phyloP scores from a whole-genome alignment of 306 rosid genomes.

The Ammopiptanthus mongolicus region DNA sequence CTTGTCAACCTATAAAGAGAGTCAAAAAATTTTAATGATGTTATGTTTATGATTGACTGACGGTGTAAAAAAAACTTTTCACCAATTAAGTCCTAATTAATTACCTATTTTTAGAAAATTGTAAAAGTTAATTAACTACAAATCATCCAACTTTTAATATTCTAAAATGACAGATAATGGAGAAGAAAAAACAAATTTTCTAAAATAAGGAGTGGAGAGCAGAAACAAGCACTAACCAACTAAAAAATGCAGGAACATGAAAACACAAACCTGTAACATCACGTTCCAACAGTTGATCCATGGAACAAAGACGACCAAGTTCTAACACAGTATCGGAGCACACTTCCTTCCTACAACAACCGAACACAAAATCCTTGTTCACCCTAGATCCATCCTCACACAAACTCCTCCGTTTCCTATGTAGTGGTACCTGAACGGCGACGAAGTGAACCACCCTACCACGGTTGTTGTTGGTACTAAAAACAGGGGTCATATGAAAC shows the following conservation, averaged over 20 bases:
- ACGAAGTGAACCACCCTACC: constrained; percentile 69
- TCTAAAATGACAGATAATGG: not conserved
- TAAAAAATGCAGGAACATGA: not conserved
- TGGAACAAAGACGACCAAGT: constrained; percentile 32
- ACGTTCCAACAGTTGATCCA: constrained; percentile 41
- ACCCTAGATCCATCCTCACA: constrained; percentile 24
- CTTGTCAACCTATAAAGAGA: too few relatives aligned
- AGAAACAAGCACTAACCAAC: not conserved
- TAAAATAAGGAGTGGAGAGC: not conserved
- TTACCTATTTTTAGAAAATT: too few relatives aligned
- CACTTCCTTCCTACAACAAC: constrained; percentile 76
- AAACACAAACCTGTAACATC: constrained; percentile 54
- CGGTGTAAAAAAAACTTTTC: too few relatives aligned
- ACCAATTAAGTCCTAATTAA: too few relatives aligned
- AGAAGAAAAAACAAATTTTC: not conserved
- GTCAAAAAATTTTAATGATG: too few relatives aligned
- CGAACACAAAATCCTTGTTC: constrained; percentile 37
- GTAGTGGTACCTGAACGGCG: constrained; percentile 73
- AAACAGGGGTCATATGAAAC: constrained; percentile 68
- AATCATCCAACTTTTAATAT: too few relatives aligned
- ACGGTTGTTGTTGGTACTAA: constrained; percentile 33
- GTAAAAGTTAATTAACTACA: too few relatives aligned
- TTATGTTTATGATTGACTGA: too few relatives aligned
- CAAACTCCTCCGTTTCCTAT: constrained; percentile 24
- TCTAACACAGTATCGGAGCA: constrained; percentile 58